Percentiles rank a stretch among this genome's conserved stretches.
Conservation (phyloP, 2,329 filamentous ascomycete genomes). For the Phaeophleospora eucalypticola region DNA sequence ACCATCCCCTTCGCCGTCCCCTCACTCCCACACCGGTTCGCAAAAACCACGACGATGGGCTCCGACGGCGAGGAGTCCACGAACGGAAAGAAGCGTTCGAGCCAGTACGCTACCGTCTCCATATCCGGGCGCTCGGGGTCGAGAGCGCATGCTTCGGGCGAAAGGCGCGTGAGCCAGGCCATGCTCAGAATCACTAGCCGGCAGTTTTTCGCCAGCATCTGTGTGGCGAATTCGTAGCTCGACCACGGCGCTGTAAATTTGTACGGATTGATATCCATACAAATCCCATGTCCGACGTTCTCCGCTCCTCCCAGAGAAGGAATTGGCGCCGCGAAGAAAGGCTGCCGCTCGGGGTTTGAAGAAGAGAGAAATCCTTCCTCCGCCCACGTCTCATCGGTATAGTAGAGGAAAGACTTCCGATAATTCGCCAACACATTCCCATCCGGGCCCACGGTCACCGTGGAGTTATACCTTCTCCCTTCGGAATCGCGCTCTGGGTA, state of each 20-base stretch:
- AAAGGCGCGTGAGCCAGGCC: conserved; percentile 67
- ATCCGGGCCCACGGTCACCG: conserved; percentile 53
- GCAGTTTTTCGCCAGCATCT: conserved; percentile 54
- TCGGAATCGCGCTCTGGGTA: conserved; percentile 60
- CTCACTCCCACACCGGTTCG: conserved; percentile 67
- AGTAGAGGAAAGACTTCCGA: conserved; percentile 62
- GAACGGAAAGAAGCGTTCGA: conserved; percentile 63
- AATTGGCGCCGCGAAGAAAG: conserved; percentile 38
- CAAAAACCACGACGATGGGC: conserved; percentile 65
- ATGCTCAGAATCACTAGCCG: conserved; percentile 68
- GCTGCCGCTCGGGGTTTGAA: conserved; percentile 4
- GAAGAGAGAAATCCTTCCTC: conserved; percentile 22
- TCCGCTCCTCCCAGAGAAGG: conserved; percentile 24
- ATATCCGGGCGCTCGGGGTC: conserved; percentile 58
- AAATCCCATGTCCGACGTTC: conserved; percentile 44
- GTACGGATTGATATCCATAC: conserved; percentile 62
- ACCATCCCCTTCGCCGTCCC: conserved; percentile 19
- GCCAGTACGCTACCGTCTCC: conserved; percentile 72
- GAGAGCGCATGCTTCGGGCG: conserved; percentile 47
- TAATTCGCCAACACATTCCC: conserved; percentile 57
- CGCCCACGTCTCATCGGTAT: conserved; percentile 64
- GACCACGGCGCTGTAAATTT: conserved; percentile 56
- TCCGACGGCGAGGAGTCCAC: conserved; percentile 39
- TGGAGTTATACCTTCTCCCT: conserved; percentile 52
- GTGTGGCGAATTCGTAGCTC: conserved; percentile 55